Base-by-base conservation (phyloP, 2,329 filamentous ascomycete genomes). In the Colletotrichum orchidophilum region DNA sequence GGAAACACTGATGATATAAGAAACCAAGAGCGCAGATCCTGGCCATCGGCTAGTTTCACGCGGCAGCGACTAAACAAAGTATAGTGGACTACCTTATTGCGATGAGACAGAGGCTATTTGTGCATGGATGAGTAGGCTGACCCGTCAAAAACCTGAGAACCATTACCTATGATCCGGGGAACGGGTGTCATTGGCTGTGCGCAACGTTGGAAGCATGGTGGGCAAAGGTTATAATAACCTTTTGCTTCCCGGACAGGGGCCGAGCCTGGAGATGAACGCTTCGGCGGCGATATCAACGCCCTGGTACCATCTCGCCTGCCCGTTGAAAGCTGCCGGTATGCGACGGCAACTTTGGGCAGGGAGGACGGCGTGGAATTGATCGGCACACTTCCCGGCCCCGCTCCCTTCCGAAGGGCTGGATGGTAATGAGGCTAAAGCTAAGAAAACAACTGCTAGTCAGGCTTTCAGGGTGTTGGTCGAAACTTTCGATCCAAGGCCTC, bases 71-170 rank as follows among this genome's bases (percentile, higher is more conserved):
- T 27, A 31, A 24, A 5, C 7, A 67, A 63, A 62, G 35, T 58
- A 35, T 46, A 18, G 26, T 29, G 11, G 21, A 12, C 39, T 29
- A 52, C 57, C 50, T 46, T 31, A 27, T 13, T 4, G 13, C 18
- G 8, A 31, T 71, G 69, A 69, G 64, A 69, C 69, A 69, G 69
- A 69, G 69, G 58, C 24, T 71, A 69, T 63, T 69, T 71, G 21
- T 58, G 69, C 69, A 63, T 71, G 52, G 69, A 69, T 71, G 52
- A 55, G 42, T 35, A 42, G 58, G 59, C 31, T 49, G 58, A 53
- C 50, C 24, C 50, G 6, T 49, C 61, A 12, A 27, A 9, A 24
- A 18, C 3, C 12, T 27, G 49, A 54, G 18, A 63, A 39, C 24
- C 15, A 31, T n/a, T 27, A 29, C 15, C 49, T 63, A 18, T 3